A percentile compares a stretch with the other conserved stretches of the same genome.
phyloP scores from a whole-genome alignment of 345 rosid species.

The Eucalyptus shirleyi region DNA sequence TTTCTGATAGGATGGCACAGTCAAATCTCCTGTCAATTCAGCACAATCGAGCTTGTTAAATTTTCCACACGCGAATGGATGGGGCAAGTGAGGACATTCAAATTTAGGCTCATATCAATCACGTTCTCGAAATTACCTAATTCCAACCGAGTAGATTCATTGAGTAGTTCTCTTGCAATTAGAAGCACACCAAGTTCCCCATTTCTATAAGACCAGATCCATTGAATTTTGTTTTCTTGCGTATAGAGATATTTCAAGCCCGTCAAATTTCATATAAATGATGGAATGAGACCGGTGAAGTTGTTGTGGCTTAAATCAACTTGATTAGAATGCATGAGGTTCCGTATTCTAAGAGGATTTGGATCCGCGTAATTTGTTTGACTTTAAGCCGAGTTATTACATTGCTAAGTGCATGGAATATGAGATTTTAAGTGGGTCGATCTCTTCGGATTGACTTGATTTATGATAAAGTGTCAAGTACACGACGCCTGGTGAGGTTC shows the following conservation, averaged over 20 bases:
- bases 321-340: background rate
- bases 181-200: background rate
- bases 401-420: background rate
- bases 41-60: background rate
- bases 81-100: background rate
- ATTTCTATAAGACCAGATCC: background rate
- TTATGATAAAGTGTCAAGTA: background rate
- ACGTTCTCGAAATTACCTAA: too few species aligned
- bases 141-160: background rate
- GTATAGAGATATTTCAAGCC: background rate
- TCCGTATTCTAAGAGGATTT: background rate
- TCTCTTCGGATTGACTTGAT: background rate
- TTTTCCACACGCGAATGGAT: accelerated
- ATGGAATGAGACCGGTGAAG: background rate
- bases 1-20: background rate
- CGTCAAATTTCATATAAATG: background rate
- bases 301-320: background rate
- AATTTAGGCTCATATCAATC: background rate
- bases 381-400: background rate
- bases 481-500: background rate
- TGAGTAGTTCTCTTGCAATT: background rate
- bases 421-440: background rate
- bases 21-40: background rate
- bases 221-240: background rate
- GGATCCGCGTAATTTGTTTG: background rate